Base-by-base conservation (phyloP, 306 rosid species). In the Argentina anserina region DNA sequence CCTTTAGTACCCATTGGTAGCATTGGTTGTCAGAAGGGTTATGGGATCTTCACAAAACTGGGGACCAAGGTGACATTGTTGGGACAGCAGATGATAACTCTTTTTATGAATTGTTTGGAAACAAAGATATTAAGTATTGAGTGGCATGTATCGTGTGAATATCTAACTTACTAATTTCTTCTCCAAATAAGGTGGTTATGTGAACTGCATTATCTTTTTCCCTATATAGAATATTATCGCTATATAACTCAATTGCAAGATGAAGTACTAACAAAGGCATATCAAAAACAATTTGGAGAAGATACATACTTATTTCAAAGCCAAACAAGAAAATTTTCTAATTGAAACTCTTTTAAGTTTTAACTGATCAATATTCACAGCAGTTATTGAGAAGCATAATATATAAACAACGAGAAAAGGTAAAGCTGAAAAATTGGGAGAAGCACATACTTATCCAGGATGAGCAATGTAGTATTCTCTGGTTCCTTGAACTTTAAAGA, bases 401-500 rank as follows among this genome's bases (percentile, higher is more conserved):
- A 17, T 28, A 12, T 47, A 21, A 70, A 43, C 17, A 49, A 67
- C 42, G 29, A 37, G 39, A 18, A 31, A 55, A 23, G 31, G 7
- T 26, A 33, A 46, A 53, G 39, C 13, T 14, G 41, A 2, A 65
- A 33, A 67, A 36, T 59, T 7, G 29, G 70, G 36, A 15, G 9
- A 45, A 61, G 23, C 50, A 68, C 99, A 84, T 88, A 95, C 99
- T 91, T 95, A 92, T 95, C 99, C 36, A 95, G 85, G 81, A 95
- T 78, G 82, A 91, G 90, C 88, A 95, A 80, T 83, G 97, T 95
- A 68, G 95, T 91, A 78, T 83, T 88, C 82, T 83, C 89, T 20
- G 99, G 97, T 20, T 88, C 89, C 89, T 87, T 95, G 81, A 95
- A 91, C 88, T 91, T 95, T 78, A 86, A 70, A 33, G 87, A 67